Conservation (phyloP, 192 early-diverging fungal species). For the Diversispora epigaea region DNA sequence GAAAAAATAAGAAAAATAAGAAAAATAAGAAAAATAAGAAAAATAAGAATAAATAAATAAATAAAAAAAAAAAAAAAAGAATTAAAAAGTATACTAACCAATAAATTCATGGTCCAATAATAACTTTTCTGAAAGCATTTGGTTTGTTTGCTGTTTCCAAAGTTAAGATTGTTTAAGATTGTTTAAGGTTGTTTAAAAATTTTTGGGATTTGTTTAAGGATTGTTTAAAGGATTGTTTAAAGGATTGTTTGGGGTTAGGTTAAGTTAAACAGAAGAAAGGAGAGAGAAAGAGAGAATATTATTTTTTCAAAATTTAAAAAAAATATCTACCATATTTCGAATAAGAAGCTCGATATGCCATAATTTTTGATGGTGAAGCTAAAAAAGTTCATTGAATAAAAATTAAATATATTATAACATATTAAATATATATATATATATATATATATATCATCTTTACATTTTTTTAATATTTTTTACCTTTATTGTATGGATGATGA, state of each 20-base stretch:
- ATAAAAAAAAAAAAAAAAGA: too few species aligned
- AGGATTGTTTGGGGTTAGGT: neutral
- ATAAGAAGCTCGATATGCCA: neutral
- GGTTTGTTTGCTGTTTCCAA: neutral
- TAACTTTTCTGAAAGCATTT: constrained; percentile 4
- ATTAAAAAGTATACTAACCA: too few species aligned
- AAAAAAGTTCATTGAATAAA: neutral
- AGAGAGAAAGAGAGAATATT: neutral
- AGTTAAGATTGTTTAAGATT: too few species aligned
- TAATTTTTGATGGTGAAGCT: neutral
- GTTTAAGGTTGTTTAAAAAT: too few species aligned
- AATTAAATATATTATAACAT: neutral
- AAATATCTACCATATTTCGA: constrained; percentile 11
- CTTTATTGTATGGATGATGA: constrained; percentile 1
- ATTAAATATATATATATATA: neutral
- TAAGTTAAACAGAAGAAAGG: neutral
- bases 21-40: too few species aligned
- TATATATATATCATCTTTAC: neutral
- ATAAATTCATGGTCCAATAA: constrained; percentile 6
- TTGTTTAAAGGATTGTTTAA: neutral
- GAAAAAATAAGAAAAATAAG: too few species aligned
- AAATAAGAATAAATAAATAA: too few species aligned
- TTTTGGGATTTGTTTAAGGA: too few species aligned
- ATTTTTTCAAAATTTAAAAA: neutral
- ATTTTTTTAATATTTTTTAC: neutral